Evolutionary conservation across 2,329 filamentous ascomycete species (phyloP).

Genomic region (Rugonectria rugulosa): DNA sequence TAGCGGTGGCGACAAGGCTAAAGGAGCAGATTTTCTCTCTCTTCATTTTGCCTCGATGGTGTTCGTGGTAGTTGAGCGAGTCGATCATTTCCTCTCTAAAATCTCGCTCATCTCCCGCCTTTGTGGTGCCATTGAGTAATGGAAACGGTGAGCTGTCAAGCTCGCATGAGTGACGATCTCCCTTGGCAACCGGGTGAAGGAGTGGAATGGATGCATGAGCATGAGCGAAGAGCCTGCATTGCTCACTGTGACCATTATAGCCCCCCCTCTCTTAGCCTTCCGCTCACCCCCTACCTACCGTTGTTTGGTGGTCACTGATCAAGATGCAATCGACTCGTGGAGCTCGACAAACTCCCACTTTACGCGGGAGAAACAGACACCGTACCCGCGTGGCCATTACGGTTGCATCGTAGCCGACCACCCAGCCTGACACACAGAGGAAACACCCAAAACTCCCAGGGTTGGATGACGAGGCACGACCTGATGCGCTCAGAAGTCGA

Average conservation of each 20-base stretch:
- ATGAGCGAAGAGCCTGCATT: slow-evolving; percentile 15
- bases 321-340: neutral
- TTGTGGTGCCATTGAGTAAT: neutral
- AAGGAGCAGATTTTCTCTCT: too few relatives aligned
- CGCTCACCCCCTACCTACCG: neutral
- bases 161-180: slow-evolving; percentile 12
- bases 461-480: slow-evolving; percentile 6
- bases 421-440: slow-evolving; percentile 17
- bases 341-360: neutral
- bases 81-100: neutral
- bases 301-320: neutral
- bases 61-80: neutral
- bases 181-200: slow-evolving; percentile 16
- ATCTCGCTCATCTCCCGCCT: neutral
- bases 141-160: neutral
- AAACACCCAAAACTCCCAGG: slow-evolving; percentile 11
- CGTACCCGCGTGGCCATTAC: neutral
- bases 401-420: neutral
- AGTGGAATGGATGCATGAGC: slow-evolving; percentile 7
- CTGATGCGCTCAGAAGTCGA: slow-evolving; percentile 3
- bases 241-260: slow-evolving; percentile 9
- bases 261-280: slow-evolving; percentile 8
- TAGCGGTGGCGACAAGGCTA: neutral
- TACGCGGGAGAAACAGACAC: neutral
- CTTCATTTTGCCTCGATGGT: too few relatives aligned